Evolutionary conservation across 2,329 filamentous ascomycete species (phyloP), one percentile per base, ranked within the genome.

Genomic region (Acrodontium crateriforme): DNA sequence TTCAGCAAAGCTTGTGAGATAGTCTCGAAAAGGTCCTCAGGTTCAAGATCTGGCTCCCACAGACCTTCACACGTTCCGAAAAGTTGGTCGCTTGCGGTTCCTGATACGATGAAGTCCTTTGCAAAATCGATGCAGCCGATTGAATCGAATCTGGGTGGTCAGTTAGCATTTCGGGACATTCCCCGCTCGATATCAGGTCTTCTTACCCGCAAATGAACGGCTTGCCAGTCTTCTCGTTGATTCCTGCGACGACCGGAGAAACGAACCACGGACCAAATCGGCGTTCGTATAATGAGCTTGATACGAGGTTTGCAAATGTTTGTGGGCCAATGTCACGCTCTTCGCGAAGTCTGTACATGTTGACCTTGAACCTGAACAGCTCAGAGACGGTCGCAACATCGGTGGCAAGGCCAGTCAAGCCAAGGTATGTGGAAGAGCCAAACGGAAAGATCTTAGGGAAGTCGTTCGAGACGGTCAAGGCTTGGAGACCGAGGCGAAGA

Each of bases 361-460:
- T 98, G 59, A 92, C 83, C 71, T 98, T 98, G 75, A 93, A 95
- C 53, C 89, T 84, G 72, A 98, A 92, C 44, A 95, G 78, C 62
- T 98, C 87, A 48, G 78, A 80, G 45, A 98, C 87, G 45, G 87
- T 95, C 41, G 72, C 73, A 41, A 98, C 84, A 57, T 98, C 89
- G 46, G 89, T 98, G 36, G 89, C 89, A 28, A 98, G 80, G 31
- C 89, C 89, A 4, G 89, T 95, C 36, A 98, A 75, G 31, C 89
- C 89, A 18, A 98, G 79, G 62, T 91, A 94, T 48, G 89, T 82
- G 52, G 87, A 82, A 52, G 62, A 57, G 42, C 83, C 84, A 69
- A 92, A 95, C 59, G 78, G 75, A 74, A 95, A 95, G 69, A 98
- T 82, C 69, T 98, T 98, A 65, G 89, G 89, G 69, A 95, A 95